Evolutionary conservation across 1,284 basidiomycete species (phyloP).

Genomic region (Ganoderma sinense): DNA sequence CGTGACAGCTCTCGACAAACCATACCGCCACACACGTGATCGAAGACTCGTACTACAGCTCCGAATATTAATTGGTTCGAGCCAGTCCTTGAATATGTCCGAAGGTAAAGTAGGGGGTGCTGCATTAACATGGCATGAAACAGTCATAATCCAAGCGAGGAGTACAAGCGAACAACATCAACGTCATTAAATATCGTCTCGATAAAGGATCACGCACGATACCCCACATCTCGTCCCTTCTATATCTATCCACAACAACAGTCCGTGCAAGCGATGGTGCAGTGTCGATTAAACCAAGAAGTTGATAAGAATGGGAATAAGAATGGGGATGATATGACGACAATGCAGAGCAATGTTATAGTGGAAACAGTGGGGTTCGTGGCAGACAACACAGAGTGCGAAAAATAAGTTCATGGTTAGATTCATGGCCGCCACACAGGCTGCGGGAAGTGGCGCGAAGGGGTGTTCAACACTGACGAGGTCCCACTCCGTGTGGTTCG

Average conservation of each 20-base stretch:
- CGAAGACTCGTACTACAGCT: neutral
- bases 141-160: conserved; percentile 21
- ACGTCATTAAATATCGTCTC: conserved; percentile 30
- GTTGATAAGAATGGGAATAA: neutral
- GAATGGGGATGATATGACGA: conserved; percentile 9
- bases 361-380: conserved; percentile 16
- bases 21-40: conserved; percentile 13
- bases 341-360: conserved; percentile 32
- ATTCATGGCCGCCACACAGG: conserved; percentile 41
- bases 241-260: conserved; percentile 23
- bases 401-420: conserved; percentile 11
- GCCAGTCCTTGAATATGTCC: neutral
- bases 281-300: neutral
- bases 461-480: conserved; percentile 31
- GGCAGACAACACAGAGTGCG: conserved; percentile 21
- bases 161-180: conserved; percentile 32
- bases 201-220: conserved; percentile 17
- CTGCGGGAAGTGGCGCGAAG: conserved; percentile 27
- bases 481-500: conserved; percentile 41
- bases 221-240: conserved; percentile 1
- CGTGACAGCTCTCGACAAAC: neutral
- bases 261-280: conserved; percentile 18
- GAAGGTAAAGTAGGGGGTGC: neutral
- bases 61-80: no score
- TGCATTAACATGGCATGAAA: conserved; percentile 6